Evolutionary conservation across 2,329 filamentous ascomycete genomes (phyloP).

Genomic region (Apiospora hydei): DNA sequence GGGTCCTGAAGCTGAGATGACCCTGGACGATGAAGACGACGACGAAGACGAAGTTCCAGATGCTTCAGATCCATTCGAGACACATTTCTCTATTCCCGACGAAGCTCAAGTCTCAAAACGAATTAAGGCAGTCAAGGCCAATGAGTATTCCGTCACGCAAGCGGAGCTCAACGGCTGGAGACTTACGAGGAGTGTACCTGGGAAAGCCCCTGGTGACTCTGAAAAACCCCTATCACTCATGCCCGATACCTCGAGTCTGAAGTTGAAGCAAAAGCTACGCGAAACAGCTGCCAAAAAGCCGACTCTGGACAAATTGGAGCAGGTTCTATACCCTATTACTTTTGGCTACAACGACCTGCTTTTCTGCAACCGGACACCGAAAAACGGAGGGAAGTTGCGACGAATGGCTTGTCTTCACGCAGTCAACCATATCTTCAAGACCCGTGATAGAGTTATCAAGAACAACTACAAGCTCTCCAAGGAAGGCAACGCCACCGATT

Average conservation of each 20-base stretch:
- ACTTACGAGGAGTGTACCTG: conserved; percentile 55
- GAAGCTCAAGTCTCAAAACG: conserved; percentile 63
- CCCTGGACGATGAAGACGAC: conserved; percentile 46
- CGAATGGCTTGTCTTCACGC: conserved; percentile 81
- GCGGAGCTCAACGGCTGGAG: conserved; percentile 55
- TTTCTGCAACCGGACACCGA: conserved; percentile 73
- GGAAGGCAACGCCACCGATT: conserved; percentile 66
- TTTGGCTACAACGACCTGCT: conserved; percentile 86
- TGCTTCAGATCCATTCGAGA: conserved; percentile 75
- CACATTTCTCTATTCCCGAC: conserved; percentile 77
- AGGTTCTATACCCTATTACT: conserved; percentile 72
- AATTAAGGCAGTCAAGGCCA: conserved; percentile 57
- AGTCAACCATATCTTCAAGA: conserved; percentile 94
- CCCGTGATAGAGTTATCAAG: conserved; percentile 88
- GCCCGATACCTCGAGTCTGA: conserved; percentile 53
- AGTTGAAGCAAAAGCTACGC: conserved; percentile 75
- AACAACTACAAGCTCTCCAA: conserved; percentile 83
- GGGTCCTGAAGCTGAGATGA: conserved; percentile 46
- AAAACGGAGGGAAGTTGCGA: conserved; percentile 73
- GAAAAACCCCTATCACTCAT: conserved; percentile 45
- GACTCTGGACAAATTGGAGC: conserved; percentile 67
- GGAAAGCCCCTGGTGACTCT: conserved; percentile 44
- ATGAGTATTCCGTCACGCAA: conserved; percentile 60
- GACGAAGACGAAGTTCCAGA: conserved; percentile 58
- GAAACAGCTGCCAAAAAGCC: conserved; percentile 61